Conservation (phyloP, 2,329 filamentous ascomycete species). For the Alternaria incomplexa region DNA sequence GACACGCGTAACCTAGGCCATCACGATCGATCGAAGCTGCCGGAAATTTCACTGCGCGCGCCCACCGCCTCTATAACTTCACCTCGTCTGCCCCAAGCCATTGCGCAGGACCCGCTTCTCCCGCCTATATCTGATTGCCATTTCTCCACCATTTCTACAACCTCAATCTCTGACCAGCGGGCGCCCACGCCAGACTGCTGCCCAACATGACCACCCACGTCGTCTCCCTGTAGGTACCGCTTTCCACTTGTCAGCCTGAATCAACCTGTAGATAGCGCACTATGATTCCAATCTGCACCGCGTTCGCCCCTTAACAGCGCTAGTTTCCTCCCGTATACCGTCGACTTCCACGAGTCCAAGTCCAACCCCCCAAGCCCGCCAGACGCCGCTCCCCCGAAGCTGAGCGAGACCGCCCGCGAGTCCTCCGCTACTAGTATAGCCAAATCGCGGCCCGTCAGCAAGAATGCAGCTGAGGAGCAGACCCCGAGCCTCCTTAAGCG, state of each 20-base stretch:
- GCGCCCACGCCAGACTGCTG: conserved; percentile 10
- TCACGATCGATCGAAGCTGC: conserved; percentile 17
- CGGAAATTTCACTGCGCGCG: conserved; percentile 13
- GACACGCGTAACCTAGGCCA: conserved; percentile 3
- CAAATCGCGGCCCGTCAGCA: conserved; percentile 1
- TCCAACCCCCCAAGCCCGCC: conserved; percentile 47
- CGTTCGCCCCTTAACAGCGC: conserved; percentile 13
- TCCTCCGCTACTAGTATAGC: conserved; percentile 49
- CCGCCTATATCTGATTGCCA: neutral
- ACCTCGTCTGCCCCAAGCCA: neutral
- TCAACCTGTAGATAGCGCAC: neutral
- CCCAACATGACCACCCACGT: conserved; percentile 64
- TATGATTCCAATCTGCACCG: neutral
- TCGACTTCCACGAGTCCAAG: conserved; percentile 72
- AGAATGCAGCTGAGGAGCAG: conserved; percentile 29
- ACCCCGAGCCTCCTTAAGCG: conserved; percentile 51
- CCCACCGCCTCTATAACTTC: conserved; percentile 9
- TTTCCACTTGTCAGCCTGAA: neutral
- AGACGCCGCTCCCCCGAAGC: conserved; percentile 27
- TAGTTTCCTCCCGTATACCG: conserved; percentile 90
- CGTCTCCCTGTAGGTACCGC: conserved; percentile 60
- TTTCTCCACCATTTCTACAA: conserved; percentile 9
- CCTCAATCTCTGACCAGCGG: conserved; percentile 4
- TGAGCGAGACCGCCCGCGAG: conserved; percentile 54
- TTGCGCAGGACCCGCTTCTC: neutral